Base-by-base conservation (phyloP, 1,284 basidiomycete species). In the Thecaphora frezii region DNA sequence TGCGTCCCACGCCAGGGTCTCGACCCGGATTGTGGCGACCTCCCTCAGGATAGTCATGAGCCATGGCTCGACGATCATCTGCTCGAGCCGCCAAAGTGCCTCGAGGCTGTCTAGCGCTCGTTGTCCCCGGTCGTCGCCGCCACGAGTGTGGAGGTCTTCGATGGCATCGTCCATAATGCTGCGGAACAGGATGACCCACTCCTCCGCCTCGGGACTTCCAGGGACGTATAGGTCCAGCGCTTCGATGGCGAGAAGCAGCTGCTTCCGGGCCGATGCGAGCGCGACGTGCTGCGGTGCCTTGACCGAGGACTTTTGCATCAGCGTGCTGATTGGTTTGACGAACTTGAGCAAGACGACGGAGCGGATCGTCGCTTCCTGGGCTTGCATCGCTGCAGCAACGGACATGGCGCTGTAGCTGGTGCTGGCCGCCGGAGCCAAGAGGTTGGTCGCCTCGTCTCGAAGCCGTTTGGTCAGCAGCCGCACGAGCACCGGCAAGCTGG, bases 1-100 rank as follows among this genome's bases (percentile, higher is more conserved):
- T 14, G 28, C 21, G 47, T 49, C 51, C 22, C 61, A 23, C 9
- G 58, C 51, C 18, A 21, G 18, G 37, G 55, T 61, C 1, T 37
- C 36, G 36, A 61, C 55, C 3, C 26, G 52, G 25, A 61, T 54
- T 0, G 38, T 50, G 1, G 55, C 63, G 7, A 48, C 58, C 30
- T 55, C 26, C 13, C 52, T 48, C 12, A 66, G 47, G 46, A 66
- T 52, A 14, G 33, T 36, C 7, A 48, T 42, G 36, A 66, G 39
- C 13, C 57, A 45, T 8, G 46, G 45, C 44, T 67, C 60, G 18
- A 67, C n/a, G 12, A 60, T 30, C 3, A 47, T 33, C 54, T 60
- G 63, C 18, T 67, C 65, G 1, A 67, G 51, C 24, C 51, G 55
- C 65, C 65, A 67, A 16, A 67, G 51, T 22, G 53, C 52, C 13